Base-by-base conservation (phyloP, 805 yeast species). In the Candida sonorensis region DNA sequence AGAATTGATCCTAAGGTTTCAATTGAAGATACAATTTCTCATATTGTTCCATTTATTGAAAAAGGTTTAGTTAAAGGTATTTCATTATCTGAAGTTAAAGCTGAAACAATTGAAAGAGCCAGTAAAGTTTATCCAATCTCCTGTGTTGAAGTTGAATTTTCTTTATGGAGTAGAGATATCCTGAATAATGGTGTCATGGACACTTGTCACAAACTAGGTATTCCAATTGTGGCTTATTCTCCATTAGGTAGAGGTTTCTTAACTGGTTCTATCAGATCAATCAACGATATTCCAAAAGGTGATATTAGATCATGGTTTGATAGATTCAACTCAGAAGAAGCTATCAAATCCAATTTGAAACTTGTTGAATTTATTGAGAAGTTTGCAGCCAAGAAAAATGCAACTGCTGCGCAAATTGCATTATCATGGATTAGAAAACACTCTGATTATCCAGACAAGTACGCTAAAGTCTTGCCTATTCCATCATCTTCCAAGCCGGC, bases 201-300 rank as follows among this genome's bases (percentile, higher is more conserved):
- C 4, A 67, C 70, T 5, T 73, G 80, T 41, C 66, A 71, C 14
- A 74, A 78, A 39, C 56, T 67, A 21, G 64, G 64, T 11, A 70
- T 87, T 35, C 81, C 92, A 10, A 62, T 84, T 19, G 64, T 84
- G 36, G 83, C 87, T 17, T 87, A 87, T 57, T 81, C 94, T 19
- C 96, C 96, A 19, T 65, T 87, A 34, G 80, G 87, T 8, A 69
- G 83, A 47, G 96, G 95, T 1, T 61, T 79, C 38, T 65, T 87
- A 33, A 77, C 90, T 3, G 94, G 92, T 35, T 40, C 48, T 21
- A 57, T 77, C 33, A 73, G 57, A 17, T 55, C 67, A 5, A 45
- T 57, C 14, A 46, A 55, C 0, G 77, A 73, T 34, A 48, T 81
- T 23, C 72, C 77, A 10, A 62, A 62, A 26, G 78, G 72, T 26